Percentiles rank a stretch among this genome's conserved stretches.
phyloP scores from a whole-genome alignment of 768 basidiomycete genomes.

The Jaapia argillacea region DNA sequence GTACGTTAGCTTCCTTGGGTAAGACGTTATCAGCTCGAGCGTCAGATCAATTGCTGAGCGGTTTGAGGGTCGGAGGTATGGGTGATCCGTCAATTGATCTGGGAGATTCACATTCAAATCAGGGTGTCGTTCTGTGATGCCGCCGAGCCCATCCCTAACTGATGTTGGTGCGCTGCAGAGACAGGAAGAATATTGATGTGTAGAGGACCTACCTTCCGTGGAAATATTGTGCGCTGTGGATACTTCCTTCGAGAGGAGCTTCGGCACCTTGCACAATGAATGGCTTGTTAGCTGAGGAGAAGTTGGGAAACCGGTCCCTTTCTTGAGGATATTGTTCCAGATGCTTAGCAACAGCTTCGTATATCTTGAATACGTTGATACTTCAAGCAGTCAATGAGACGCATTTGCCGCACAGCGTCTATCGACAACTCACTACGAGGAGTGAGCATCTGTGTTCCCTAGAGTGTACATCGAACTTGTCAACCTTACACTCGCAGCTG shows the following conservation, averaged over 20 bases:
- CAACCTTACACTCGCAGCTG: background rate
- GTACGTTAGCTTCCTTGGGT: slow-evolving; percentile 53
- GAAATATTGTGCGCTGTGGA: slow-evolving; percentile 76
- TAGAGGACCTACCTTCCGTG: slow-evolving; percentile 51
- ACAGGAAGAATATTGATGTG: background rate
- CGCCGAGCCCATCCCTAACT: slow-evolving; percentile 60
- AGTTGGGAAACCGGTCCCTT: slow-evolving; percentile 49
- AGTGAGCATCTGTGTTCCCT: slow-evolving; percentile 66
- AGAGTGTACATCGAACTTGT: background rate
- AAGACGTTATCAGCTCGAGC: slow-evolving; percentile 38
- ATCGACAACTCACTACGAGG: slow-evolving; percentile 43
- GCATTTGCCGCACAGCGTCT: too few relatives aligned
- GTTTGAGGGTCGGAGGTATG: slow-evolving; percentile 36
- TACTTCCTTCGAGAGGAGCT: slow-evolving; percentile 59
- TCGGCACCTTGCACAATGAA: slow-evolving; percentile 55
- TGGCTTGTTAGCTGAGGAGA: slow-evolving; percentile 38
- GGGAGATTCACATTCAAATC: slow-evolving; percentile 37
- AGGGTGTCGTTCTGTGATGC: slow-evolving; percentile 52
- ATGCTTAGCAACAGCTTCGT: slow-evolving; percentile 54
- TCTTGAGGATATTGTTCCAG: slow-evolving; percentile 45
- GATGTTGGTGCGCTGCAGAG: slow-evolving; percentile 1
- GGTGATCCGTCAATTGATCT: slow-evolving; percentile 18
- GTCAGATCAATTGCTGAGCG: slow-evolving; percentile 43
- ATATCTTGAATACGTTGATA: slow-evolving; percentile 65
- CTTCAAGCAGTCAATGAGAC: too few relatives aligned